These are phyloP conservation scores for Lipomyces mesembrius DNA, from an alignment of 805 yeast species.

Conservation along the genomic window DNA sequence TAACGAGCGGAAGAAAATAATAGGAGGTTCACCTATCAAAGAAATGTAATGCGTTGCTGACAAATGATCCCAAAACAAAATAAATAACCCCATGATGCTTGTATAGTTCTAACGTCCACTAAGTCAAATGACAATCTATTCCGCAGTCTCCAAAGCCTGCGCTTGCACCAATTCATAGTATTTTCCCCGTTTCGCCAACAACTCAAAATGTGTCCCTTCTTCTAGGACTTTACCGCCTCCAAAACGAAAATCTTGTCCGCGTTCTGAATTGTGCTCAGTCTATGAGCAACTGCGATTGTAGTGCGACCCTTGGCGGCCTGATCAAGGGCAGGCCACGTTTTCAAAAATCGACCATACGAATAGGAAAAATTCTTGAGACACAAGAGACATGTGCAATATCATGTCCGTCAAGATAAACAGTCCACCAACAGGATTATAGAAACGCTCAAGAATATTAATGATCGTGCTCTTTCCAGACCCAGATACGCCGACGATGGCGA, in stretches of 20 bases:
- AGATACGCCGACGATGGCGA: slow-evolving; percentile 91
- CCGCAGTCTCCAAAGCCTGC: slow-evolving; percentile 49
- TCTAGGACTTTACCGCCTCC: slow-evolving; percentile 61
- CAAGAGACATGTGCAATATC: slow-evolving; percentile 62
- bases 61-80: no score
- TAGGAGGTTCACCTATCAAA: no score
- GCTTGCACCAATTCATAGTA: slow-evolving; percentile 49
- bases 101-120: not conserved
- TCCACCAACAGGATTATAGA: slow-evolving; percentile 60
- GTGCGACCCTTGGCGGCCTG: slow-evolving; percentile 67
- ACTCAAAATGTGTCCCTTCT: slow-evolving; percentile 52
- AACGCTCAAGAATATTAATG: slow-evolving; percentile 59
- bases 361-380: slow-evolving; percentile 60
- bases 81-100: no score
- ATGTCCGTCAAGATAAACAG: slow-evolving; percentile 54
- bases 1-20: no score
- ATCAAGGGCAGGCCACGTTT: slow-evolving; percentile 68
- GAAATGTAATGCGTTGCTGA: no score
- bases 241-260: slow-evolving; percentile 60
- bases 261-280: slow-evolving; percentile 63
- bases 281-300: slow-evolving; percentile 74
- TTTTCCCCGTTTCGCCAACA: slow-evolving; percentile 46
- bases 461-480: slow-evolving; percentile 53
- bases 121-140: not conserved
- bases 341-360: slow-evolving; percentile 81